Evolutionary conservation across 306 rosid species (phyloP).

Genomic region (Albizia julibrissin): DNA sequence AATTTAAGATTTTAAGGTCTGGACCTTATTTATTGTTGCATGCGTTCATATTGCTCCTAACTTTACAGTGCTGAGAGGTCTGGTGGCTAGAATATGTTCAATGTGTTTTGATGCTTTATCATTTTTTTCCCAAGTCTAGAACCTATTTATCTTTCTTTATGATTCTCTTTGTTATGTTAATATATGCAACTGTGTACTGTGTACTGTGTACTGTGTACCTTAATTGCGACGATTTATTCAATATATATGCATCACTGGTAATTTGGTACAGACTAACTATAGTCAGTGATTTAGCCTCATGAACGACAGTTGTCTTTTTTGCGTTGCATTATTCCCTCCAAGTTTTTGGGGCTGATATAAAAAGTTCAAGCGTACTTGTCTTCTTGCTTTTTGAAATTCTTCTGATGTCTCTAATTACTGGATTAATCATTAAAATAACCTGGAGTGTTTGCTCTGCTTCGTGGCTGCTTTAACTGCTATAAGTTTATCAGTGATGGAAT

Average conservation of each 20-base stretch:
- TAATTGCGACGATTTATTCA: neutral
- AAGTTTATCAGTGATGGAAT: neutral
- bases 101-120: neutral
- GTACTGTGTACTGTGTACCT: neutral
- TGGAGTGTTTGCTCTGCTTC: slow-evolving; percentile 1
- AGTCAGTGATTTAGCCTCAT: neutral
- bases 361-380: neutral
- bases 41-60: neutral
- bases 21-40: neutral
- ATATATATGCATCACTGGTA: neutral
- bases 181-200: neutral
- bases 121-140: neutral
- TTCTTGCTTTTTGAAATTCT: neutral
- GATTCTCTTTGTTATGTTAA: neutral
- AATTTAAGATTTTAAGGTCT: neutral
- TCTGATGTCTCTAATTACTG: neutral
- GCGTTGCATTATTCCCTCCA: neutral
- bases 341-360: neutral
- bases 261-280: neutral
- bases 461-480: neutral
- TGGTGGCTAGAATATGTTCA: neutral
- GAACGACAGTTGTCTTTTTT: neutral
- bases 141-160: neutral
- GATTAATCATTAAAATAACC: neutral
- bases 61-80: neutral